Percentiles rank a stretch among this genome's conserved stretches.
phyloP scores from a whole-genome alignment of 306 rosid species.

The Neltuma alba region DNA sequence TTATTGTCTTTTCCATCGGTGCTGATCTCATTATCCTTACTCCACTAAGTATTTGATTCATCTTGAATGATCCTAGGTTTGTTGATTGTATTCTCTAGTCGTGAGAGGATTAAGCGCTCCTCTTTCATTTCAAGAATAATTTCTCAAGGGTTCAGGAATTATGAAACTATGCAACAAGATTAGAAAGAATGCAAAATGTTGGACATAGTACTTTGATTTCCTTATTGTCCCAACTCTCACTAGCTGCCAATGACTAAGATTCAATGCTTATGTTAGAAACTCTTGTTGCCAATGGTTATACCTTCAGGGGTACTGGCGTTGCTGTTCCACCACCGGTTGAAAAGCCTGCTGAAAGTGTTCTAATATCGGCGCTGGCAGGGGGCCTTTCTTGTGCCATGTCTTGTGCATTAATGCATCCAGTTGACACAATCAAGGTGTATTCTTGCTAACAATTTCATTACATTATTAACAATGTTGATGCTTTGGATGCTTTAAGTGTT shows the following conservation, averaged over 20 bases:
- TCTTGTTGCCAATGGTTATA: constrained; percentile 31
- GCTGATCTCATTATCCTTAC: neutral
- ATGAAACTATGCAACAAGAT: neutral
- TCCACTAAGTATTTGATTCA: neutral
- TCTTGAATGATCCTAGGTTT: neutral
- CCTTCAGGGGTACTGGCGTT: constrained; percentile 89
- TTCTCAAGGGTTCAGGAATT: neutral
- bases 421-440: constrained; percentile 88
- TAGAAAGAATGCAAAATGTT: neutral
- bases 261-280: constrained; percentile 30
- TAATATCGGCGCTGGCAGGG: constrained; percentile 96
- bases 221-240: neutral
- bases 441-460: constrained; percentile 24
- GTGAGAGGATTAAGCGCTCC: neutral
- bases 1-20: neutral
- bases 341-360: constrained; percentile 89
- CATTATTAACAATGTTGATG: constrained; percentile 6
- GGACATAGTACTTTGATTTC: neutral
- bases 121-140: neutral
- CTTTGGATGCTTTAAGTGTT: neutral
- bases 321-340: constrained; percentile 87
- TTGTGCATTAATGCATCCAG: constrained; percentile 85
- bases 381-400: constrained; percentile 97
- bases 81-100: neutral
- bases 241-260: constrained; percentile 13